A percentile compares a stretch with the other conserved stretches of the same genome.
These are phyloP conservation scores for Penstemon eatonii DNA, from an alignment of 257 asterid species.

Conservation along the genomic window DNA sequence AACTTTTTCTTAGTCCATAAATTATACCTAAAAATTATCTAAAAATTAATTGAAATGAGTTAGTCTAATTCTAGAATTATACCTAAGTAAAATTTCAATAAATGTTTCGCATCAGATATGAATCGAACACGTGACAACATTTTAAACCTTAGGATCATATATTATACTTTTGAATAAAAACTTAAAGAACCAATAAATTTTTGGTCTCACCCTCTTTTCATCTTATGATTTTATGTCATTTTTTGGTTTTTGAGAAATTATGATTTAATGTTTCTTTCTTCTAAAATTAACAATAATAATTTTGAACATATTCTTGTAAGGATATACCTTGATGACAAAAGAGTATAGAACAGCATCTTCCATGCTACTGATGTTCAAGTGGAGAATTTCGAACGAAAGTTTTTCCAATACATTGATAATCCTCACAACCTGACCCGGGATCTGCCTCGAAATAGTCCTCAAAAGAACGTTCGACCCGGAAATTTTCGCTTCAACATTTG, in stretches of 20 bases:
- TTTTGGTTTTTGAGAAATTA: not conserved
- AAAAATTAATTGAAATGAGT: too few relatives aligned
- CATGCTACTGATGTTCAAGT: slow-evolving; percentile 87
- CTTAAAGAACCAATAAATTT: not conserved
- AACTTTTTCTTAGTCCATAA: too few relatives aligned
- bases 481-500: slow-evolving; percentile 83
- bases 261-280: not conserved
- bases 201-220: not conserved
- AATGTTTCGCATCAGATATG: too few relatives aligned
- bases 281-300: not conserved
- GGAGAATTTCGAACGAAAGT: slow-evolving; percentile 73
- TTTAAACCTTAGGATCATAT: too few relatives aligned
- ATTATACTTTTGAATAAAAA: too few relatives aligned
- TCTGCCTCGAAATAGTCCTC: slow-evolving; percentile 64
- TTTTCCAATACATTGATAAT: slow-evolving; percentile 65
- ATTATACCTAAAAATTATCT: too few relatives aligned
- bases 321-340: slow-evolving; percentile 76
- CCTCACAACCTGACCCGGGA: slow-evolving; percentile 70
- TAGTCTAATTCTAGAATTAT: too few relatives aligned
- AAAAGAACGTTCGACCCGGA: slow-evolving; percentile 74
- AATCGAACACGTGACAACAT: too few relatives aligned
- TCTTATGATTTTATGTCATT: not conserved
- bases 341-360: slow-evolving; percentile 95
- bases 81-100: not conserved
- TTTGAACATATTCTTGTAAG: not conserved